Evolutionary conservation across 768 basidiomycete species (phyloP).

Genomic region (Psilocybe azurescens): DNA sequence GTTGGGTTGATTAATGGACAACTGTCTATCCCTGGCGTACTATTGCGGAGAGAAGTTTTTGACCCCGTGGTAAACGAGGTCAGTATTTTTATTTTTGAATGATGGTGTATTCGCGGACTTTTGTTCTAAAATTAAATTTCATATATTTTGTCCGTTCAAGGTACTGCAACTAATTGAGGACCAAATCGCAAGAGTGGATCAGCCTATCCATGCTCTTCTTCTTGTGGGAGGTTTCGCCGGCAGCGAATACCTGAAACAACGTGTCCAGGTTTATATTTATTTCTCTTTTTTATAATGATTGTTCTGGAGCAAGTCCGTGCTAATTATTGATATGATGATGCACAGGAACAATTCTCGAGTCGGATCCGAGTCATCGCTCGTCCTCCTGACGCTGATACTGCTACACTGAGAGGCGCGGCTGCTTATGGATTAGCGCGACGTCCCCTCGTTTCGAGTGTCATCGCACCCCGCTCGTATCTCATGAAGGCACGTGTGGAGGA

Average conservation of each 20-base stretch:
- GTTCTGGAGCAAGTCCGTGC: constrained; percentile 15
- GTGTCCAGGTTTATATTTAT: constrained; percentile 64
- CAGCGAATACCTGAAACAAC: constrained; percentile 82
- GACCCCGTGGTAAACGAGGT: constrained; percentile 87
- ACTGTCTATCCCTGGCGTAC: constrained; percentile 79
- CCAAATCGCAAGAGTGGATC: constrained; percentile 69
- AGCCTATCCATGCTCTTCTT: constrained; percentile 80
- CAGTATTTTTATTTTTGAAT: constrained; percentile 20
- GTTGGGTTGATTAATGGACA: constrained; percentile 87
- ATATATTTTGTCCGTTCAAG: constrained; percentile 39
- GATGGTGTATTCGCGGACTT: background rate
- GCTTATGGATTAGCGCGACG: constrained; percentile 82
- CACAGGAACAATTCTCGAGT: constrained; percentile 67
- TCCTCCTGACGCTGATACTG: constrained; percentile 87
- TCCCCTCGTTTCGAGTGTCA: constrained; percentile 80
- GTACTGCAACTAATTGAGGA: constrained; percentile 82
- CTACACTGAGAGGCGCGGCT: constrained; percentile 87
- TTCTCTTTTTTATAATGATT: constrained; percentile 3
- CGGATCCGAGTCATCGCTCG: constrained; percentile 79
- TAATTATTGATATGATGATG: constrained; percentile 9
- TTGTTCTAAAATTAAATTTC: constrained; percentile 3
- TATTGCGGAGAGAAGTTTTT: constrained; percentile 86
- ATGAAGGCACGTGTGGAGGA: constrained; percentile 65
- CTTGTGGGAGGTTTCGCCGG: constrained; percentile 92
- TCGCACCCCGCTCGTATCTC: constrained; percentile 83